Conservation (phyloP, 2,329 filamentous ascomycete genomes). For the Hypoxylon sp. region DNA sequence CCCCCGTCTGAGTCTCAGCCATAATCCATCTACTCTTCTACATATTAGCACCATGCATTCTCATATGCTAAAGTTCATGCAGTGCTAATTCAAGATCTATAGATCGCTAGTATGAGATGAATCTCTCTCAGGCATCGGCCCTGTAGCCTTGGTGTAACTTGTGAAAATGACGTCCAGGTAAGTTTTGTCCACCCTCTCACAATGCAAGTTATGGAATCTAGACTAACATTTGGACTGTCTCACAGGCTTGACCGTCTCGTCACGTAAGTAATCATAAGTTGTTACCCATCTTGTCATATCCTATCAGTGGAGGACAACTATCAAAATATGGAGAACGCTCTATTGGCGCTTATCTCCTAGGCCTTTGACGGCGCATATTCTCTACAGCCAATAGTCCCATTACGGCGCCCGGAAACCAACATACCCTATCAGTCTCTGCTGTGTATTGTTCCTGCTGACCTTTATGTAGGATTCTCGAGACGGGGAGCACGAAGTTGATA, state of each 20-base stretch:
- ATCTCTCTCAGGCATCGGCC: constrained; percentile 45
- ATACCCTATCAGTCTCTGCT: background rate
- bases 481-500: constrained; percentile 94
- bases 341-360: background rate
- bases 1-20: constrained; percentile 13
- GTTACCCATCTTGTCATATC: background rate
- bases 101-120: constrained; percentile 51
- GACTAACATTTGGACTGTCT: constrained; percentile 55
- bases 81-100: constrained; percentile 31
- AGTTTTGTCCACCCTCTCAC: constrained; percentile 42
- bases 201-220: constrained; percentile 13
- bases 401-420: background rate
- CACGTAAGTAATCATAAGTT: constrained; percentile 74
- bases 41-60: constrained; percentile 10
- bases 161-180: constrained; percentile 71
- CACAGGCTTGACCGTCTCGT: constrained; percentile 85
- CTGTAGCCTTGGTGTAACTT: constrained; percentile 54
- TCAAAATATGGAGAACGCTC: background rate
- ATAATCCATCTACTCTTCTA: constrained; percentile 3
- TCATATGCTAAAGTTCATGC: constrained; percentile 7
- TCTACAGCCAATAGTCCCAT: background rate
- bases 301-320: background rate
- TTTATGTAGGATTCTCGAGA: constrained; percentile 85
- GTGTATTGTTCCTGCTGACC: constrained; percentile 26
- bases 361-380: background rate